Evolutionary conservation across 31 red algal species (phyloP).

Genomic region (Asparagopsis taxiformis): DNA sequence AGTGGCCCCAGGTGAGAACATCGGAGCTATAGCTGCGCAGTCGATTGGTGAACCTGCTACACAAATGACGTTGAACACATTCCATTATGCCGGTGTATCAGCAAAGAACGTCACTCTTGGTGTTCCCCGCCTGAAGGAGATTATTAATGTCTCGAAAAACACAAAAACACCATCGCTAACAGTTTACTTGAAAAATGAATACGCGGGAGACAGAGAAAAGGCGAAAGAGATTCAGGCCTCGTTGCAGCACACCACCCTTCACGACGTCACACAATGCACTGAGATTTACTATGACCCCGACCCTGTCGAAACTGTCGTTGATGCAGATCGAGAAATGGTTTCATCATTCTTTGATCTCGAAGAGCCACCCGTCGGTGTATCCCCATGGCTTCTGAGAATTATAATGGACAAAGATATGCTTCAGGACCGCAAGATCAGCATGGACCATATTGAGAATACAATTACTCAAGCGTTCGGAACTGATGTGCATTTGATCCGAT

Average conservation of each 20-base stretch:
- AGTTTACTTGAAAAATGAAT: slow-evolving; percentile 75
- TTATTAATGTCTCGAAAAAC: slow-evolving; percentile 97
- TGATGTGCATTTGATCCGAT: slow-evolving; percentile 88
- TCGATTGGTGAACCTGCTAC: slow-evolving; percentile 97
- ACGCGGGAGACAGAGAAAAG: slow-evolving; percentile 67
- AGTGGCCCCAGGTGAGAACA: slow-evolving; percentile 90
- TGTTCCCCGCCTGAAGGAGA: slow-evolving; percentile 97
- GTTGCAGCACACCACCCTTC: slow-evolving; percentile 90
- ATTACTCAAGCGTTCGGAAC: slow-evolving; percentile 81
- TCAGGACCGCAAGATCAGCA: slow-evolving; percentile 79
- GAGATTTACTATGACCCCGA: slow-evolving; percentile 98
- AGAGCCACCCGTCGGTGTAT: slow-evolving; percentile 56
- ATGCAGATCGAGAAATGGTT: slow-evolving; percentile 90
- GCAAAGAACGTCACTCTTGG: slow-evolving; percentile 99
- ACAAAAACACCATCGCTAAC: slow-evolving; percentile 95
- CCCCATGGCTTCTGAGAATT: slow-evolving; percentile 91
- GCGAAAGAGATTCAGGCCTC: slow-evolving; percentile 89
- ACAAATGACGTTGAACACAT: slow-evolving; percentile 99
- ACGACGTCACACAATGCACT: slow-evolving; percentile 84
- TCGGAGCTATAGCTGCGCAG: slow-evolving; percentile 97
- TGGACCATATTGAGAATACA: slow-evolving; percentile 77
- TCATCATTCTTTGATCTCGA: slow-evolving; percentile 78
- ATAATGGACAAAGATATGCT: slow-evolving; percentile 84
- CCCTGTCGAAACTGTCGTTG: slow-evolving; percentile 79
- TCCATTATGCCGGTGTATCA: slow-evolving; percentile 99